A percentile compares a stretch with the other conserved stretches of the same genome.
These are phyloP conservation scores for Halenospora varia DNA, from an alignment of 495 filamentous ascomycete genomes.

Conservation along the genomic window DNA sequence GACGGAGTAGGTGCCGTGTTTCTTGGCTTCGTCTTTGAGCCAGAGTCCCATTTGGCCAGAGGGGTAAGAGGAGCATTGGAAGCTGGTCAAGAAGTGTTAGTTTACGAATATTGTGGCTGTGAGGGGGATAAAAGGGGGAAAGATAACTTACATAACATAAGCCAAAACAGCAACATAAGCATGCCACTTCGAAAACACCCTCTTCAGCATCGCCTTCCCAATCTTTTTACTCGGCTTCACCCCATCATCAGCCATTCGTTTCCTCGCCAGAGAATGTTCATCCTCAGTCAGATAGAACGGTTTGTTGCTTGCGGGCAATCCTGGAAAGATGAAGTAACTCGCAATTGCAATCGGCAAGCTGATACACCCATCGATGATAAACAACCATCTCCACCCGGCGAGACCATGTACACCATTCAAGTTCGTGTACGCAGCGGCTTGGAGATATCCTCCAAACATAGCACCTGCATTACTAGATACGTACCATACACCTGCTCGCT, in stretches of 20 bases:
- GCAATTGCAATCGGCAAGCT: constrained; percentile 52
- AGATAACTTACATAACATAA: too few relatives aligned
- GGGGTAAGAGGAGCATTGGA: too few relatives aligned
- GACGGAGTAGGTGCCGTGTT: too few relatives aligned
- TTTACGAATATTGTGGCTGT: too few relatives aligned
- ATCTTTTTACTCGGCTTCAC: not conserved
- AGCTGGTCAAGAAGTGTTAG: too few relatives aligned
- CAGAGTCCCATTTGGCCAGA: too few relatives aligned
- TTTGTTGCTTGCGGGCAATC: constrained; percentile 47
- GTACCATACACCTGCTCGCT: constrained; percentile 52
- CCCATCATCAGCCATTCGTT: constrained; percentile 26
- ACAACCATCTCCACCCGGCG: constrained; percentile 64
- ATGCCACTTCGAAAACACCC: constrained; percentile 8
- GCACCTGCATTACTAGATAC: constrained; percentile 41
- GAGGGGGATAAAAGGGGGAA: too few relatives aligned
- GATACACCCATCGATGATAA: constrained; percentile 42
- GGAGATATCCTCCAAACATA: constrained; percentile 47
- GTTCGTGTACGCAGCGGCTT: constrained; percentile 48
- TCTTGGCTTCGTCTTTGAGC: too few relatives aligned
- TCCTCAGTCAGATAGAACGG: constrained; percentile 42
- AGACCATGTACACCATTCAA: constrained; percentile 48
- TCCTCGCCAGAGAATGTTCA: constrained; percentile 40
- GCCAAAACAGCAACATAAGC: constrained; percentile 7
- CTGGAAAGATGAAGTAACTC: constrained; percentile 53
- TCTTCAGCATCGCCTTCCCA: constrained; percentile 1